Base-by-base conservation (phyloP, 2,329 filamentous ascomycete species). In the Penicillium digitatum region DNA sequence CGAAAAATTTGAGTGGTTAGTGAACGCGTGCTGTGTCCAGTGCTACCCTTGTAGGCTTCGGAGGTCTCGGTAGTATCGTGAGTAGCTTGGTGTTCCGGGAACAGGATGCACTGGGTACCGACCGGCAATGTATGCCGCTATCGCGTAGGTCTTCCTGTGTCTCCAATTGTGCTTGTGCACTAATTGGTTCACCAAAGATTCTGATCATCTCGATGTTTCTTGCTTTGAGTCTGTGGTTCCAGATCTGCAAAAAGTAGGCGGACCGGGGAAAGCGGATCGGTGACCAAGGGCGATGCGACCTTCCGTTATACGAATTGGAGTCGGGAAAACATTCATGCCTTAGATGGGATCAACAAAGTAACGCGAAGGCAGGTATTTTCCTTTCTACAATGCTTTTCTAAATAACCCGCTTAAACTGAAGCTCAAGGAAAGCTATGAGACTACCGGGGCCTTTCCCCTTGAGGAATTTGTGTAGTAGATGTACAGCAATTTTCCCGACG, bases 21-120 rank as follows among this genome's bases (percentile, higher is more conserved):
- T 95, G 89, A 89, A 95, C 93, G 76, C 84, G 90, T 45, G 89
- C 89, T 0, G 86, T 94, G 62, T 87, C 84, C 69, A 88, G 84
- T 56, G 88, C 89, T 2, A 87, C 86, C 0, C 80, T 93, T 2
- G 87, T 94, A 3, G 87, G 87, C 1, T 84, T 88, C 47, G 89
- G 89, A 8, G 89, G 88, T 2, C 77, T 95, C 26, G 90, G 90
- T 35, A 89, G 90, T 32, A 94, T 94, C 59, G 82, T 83, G 1
- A 88, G 88, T 26, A 84, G 82, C 62, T 77, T 90, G 54, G 85
- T 93, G 11, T 94, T 93, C 74, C 80, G 85, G 1, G 55, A 60
- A 11, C 64, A 73, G 53, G 72, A 74, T 52, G 66, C 68, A 40
- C 72, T 72, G 2, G 59, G 45, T 74, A 74, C 51, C 59, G 64